Percentiles rank a stretch among this genome's conserved stretches.
Conservation (phyloP, 805 yeast species). For the Monosporozyma solicola region DNA sequence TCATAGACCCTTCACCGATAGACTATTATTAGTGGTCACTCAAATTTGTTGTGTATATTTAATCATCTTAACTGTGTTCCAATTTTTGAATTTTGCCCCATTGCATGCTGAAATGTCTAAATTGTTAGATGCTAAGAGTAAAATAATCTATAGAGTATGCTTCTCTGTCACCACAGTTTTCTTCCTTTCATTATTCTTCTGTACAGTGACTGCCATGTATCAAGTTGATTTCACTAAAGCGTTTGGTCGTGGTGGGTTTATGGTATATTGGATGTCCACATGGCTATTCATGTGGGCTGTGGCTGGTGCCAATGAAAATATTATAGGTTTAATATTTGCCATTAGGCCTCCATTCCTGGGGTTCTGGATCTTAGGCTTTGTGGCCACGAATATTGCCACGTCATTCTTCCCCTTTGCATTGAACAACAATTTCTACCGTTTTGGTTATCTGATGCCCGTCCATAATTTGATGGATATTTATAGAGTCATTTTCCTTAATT, state of each 20-base stretch:
- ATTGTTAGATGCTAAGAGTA: constrained; percentile 36
- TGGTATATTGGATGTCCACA: constrained; percentile 63
- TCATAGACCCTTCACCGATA: constrained; percentile 39
- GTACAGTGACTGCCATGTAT: constrained; percentile 56
- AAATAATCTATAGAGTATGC: constrained; percentile 42
- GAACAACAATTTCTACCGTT: constrained; percentile 45
- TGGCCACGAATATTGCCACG: constrained; percentile 57
- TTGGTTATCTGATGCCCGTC: constrained; percentile 62
- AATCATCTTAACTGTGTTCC: constrained; percentile 64
- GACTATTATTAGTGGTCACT: constrained; percentile 51
- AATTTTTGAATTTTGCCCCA: constrained; percentile 50
- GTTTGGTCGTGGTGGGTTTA: constrained; percentile 72
- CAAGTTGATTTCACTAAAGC: constrained; percentile 51
- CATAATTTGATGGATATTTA: constrained; percentile 55
- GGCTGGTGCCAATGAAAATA: constrained; percentile 66
- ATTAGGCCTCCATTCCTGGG: constrained; percentile 58
- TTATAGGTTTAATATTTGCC: constrained; percentile 43
- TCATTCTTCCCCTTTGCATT: constrained; percentile 58
- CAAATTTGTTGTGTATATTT: constrained; percentile 71
- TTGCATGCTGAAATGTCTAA: constrained; percentile 43
- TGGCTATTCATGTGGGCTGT: constrained; percentile 65
- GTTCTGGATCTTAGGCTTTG: constrained; percentile 64
- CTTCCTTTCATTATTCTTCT: constrained; percentile 48
- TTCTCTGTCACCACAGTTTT: constrained; percentile 44
- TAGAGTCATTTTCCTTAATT: constrained; percentile 49